Percentiles rank a stretch among this genome's conserved stretches.
Conservation (phyloP, 495 filamentous ascomycete genomes). For the Trichoderma virens region DNA sequence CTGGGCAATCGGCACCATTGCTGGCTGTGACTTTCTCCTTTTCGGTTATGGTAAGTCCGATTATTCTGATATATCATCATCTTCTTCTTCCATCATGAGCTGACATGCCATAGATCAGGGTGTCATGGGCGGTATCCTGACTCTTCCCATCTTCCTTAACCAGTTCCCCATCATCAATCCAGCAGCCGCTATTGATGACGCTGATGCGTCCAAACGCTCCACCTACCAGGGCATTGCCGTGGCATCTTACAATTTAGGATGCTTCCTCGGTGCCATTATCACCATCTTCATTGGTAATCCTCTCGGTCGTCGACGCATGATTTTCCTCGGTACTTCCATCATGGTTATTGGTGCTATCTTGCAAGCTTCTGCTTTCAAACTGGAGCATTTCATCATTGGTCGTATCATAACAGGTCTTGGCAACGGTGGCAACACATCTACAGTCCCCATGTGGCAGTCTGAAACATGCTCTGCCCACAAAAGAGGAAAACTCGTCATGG, state of each 20-base stretch:
- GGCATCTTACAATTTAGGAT: slow-evolving; percentile 67
- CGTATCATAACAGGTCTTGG: slow-evolving; percentile 59
- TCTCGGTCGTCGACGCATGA: slow-evolving; percentile 61
- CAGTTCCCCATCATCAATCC: slow-evolving; percentile 52
- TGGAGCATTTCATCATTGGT: slow-evolving; percentile 59
- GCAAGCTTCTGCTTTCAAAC: slow-evolving; percentile 50
- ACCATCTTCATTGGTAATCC: slow-evolving; percentile 65
- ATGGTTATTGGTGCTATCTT: slow-evolving; percentile 62
- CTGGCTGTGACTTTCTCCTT: slow-evolving; percentile 61
- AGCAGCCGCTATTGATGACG: slow-evolving; percentile 22
- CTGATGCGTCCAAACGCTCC: slow-evolving; percentile 36
- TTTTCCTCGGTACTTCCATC: slow-evolving; percentile 61
- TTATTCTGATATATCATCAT: not conserved
- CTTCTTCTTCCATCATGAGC: slow-evolving; percentile 11
- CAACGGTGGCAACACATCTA: slow-evolving; percentile 51
- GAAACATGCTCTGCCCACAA: slow-evolving; percentile 69
- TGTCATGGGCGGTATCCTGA: slow-evolving; percentile 54
- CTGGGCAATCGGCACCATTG: slow-evolving; percentile 58
- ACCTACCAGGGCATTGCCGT: slow-evolving; percentile 54
- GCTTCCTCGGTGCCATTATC: slow-evolving; percentile 61
- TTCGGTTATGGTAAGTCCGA: slow-evolving; percentile 34
- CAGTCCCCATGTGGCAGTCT: slow-evolving; percentile 70
- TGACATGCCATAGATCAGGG: slow-evolving; percentile 33
- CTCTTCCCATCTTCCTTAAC: slow-evolving; percentile 44
- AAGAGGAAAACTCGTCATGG: slow-evolving; percentile 72